Base-by-base conservation (phyloP, 2,329 filamentous ascomycete genomes). In the Ophiosphaerella narmari region DNA sequence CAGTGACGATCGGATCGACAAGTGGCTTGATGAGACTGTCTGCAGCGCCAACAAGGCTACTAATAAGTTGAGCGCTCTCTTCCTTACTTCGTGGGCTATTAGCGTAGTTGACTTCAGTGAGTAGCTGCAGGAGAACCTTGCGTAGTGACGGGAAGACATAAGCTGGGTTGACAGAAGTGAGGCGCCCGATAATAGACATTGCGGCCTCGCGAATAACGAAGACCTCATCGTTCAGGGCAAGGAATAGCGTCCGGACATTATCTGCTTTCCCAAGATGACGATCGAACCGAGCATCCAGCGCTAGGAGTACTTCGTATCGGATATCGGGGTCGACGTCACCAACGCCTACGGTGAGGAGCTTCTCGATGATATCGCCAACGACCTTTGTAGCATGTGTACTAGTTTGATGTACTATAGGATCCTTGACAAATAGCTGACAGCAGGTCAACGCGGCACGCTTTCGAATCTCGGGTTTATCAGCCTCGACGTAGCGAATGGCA, bases 321-420 rank as follows among this genome's bases (percentile, higher is more conserved):
- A 99, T 99, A 60, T 89, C 89, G 12, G 91, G 83, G 61, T 97
- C 91, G 11, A 78, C 86, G 68, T 99, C 94, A 12, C 93, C 94
- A 24, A 99, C 90, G 42, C 91, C 93, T 34, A 97, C 92, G 0
- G 93, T 97, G 54, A 99, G 80, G 1, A 99, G 84, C 68, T 94
- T 97, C 75, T 97, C 92, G 50, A 99, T 96, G 29, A 99, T 94
- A 71, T 99, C 94, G 47, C 93, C 90, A 39, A 99, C 95, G 24
- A 99, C 94, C 70, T 97, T 91, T 35, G 97, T 90, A 0, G 94
- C 93, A 72, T 99, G 94, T 59, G 93, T 90, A 71, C 94, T 97
- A 6, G 93, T 97, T 75, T 99, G 94, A 65, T 96, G 94, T 65
- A 99, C 91, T 59, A 99, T 97, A 0, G 94, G 94, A 70, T 99